phyloP scores from a whole-genome alignment of 164 flowering plant genomes.

The Tetrastigma voinierianum region DNA sequence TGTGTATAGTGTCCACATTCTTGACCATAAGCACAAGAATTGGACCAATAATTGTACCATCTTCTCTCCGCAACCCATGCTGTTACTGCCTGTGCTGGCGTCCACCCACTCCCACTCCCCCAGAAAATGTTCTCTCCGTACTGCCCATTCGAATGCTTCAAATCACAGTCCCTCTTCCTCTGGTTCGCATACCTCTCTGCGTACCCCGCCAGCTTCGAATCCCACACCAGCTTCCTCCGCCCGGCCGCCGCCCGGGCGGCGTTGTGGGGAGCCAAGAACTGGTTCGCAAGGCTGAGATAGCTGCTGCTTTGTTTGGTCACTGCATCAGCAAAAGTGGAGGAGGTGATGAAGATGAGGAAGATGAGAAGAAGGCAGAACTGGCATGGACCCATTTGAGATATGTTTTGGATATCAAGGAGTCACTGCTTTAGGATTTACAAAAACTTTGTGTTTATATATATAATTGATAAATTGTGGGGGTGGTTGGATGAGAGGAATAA shows the following conservation, averaged over 20 bases:
- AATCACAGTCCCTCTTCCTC: slow-evolving; percentile 41
- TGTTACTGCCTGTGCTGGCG: slow-evolving; percentile 47
- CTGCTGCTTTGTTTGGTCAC: neutral
- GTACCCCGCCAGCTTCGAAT: slow-evolving; percentile 34
- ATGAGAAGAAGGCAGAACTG: neutral
- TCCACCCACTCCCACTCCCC: slow-evolving; percentile 66
- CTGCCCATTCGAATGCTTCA: slow-evolving; percentile 61
- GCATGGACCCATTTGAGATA: no score
- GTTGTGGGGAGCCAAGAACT: slow-evolving; percentile 60
- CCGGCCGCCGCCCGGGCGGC: slow-evolving; percentile 33
- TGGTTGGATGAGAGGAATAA: slow-evolving; percentile 11
- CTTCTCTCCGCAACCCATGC: slow-evolving; percentile 52
- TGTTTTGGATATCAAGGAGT: no score
- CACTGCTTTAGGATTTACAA: no score
- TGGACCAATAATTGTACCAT: slow-evolving; percentile 36
- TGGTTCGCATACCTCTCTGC: slow-evolving; percentile 48
- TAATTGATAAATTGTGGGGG: slow-evolving; percentile 5
- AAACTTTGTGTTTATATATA: neutral
- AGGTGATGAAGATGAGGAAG: slow-evolving; percentile 22
- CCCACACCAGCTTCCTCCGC: slow-evolving; percentile 57
- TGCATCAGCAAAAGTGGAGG: neutral
- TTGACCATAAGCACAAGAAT: slow-evolving; percentile 34
- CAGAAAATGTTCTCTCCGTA: slow-evolving; percentile 84
- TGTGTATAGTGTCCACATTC: slow-evolving; percentile 77
- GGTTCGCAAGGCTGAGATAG: slow-evolving; percentile 11